These are phyloP conservation scores for Canna indica DNA, from an alignment of 176 grass and related monocot species.

Conservation along the genomic window DNA sequence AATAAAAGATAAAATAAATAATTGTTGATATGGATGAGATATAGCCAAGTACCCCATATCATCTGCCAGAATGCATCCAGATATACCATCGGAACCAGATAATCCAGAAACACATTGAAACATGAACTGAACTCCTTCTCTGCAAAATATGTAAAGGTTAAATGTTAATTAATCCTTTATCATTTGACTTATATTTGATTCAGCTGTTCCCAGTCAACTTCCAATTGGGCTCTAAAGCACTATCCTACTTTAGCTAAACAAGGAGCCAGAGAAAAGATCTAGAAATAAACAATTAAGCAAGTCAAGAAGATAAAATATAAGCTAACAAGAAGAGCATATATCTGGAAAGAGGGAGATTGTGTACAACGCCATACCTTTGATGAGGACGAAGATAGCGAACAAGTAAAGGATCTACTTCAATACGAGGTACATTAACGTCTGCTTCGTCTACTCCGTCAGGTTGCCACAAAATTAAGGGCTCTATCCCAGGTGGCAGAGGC, in stretches of 20 bases:
- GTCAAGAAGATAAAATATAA: neutral
- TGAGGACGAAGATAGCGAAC: conserved; percentile 80
- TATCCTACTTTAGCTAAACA: neutral
- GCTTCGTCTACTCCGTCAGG: conserved; percentile 46
- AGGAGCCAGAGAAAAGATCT: neutral
- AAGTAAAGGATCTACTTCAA: conserved; percentile 73
- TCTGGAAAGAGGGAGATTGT: neutral
- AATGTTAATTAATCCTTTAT: neutral
- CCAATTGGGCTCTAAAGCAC: neutral
- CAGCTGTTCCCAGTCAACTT: neutral
- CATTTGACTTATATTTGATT: neutral
- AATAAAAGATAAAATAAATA: conserved; percentile 12
- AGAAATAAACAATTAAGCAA: neutral
- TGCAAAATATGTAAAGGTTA: conserved; percentile 35
- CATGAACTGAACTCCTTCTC: conserved; percentile 99
- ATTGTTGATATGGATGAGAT: conserved; percentile 4
- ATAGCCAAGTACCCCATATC: conserved; percentile 83
- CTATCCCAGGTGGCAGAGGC: conserved; percentile 69
- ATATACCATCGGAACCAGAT: conserved; percentile 68
- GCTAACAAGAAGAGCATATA: conserved; percentile 2
- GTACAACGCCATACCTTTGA: conserved; percentile 54
- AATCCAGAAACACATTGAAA: conserved; percentile 96
- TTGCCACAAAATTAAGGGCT: conserved; percentile 91
- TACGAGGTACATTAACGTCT: conserved; percentile 34
- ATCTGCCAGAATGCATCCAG: conserved; percentile 96